Evolutionary conservation across 306 rosid species (phyloP), one percentile per base, ranked within the genome.

Genomic region (Delonix regia): DNA sequence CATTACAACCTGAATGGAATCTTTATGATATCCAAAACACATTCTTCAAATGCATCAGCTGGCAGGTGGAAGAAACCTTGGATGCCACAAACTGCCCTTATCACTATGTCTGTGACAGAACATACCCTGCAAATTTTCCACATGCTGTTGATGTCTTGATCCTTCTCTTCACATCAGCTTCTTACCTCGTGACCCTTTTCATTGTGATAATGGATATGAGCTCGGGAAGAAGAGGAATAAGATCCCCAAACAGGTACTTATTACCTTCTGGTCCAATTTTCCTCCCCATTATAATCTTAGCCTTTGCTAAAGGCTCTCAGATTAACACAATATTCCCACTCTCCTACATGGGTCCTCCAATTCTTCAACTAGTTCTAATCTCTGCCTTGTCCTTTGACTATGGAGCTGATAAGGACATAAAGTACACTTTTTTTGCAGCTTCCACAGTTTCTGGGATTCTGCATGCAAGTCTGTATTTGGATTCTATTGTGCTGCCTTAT

Each of bases 41-140:
- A 73, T 92, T 94, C 86, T 90, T 90, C 92, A 92, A 94, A 80
- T 94, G 99, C 78, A 75, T 87, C n/a, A 88, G 92, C 75, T 94
- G 99, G 97, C 99, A 94, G 84, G 79, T 90, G 39, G 97, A 94
- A 86, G 97, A 89, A 83, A 89, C 97, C 33, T 69, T 90, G 76
- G 97, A 94, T 42, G 81, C 89, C 78, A 76, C 80, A 57, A 83
- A 42, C 62, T 94, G 97, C 84, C 99, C 99, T 76, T 91, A 86
- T 75, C 97, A 94, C 80, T 94, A 94, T 79, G 89, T 81, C 73
- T 94, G 99, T 63, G 97, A 92, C 65, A 89, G 86, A 78, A 72
- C 81, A 33, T 87, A 94, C 60, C 89, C 97, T 21, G 82, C 87
- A 74, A 84, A 94, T 78, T 89, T 89, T n/a, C 87, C 93, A 4